Percentiles rank a stretch among this genome's conserved stretches.
phyloP scores from a whole-genome alignment of 164 flowering plant genomes.

The Hamamelis virginiana region DNA sequence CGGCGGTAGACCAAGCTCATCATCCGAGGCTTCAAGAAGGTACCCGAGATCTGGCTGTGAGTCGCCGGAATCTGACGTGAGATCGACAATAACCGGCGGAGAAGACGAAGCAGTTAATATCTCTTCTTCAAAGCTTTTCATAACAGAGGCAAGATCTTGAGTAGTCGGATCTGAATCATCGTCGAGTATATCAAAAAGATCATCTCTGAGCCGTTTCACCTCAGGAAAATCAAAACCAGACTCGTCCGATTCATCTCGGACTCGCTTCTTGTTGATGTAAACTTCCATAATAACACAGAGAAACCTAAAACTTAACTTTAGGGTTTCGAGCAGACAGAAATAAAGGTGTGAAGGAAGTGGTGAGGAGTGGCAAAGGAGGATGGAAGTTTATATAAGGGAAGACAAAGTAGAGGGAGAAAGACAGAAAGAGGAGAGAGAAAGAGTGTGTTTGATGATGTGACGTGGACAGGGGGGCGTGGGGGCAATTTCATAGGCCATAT shows the following conservation, averaged over 20 bases:
- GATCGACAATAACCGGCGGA: slow-evolving; percentile 2
- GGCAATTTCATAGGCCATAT: slow-evolving; percentile 35
- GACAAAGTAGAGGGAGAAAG: not conserved
- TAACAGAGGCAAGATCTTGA: slow-evolving; percentile 58
- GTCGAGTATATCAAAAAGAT: slow-evolving; percentile 46
- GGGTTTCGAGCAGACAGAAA: not conserved
- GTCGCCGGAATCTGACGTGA: slow-evolving; percentile 31
- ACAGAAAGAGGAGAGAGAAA: not conserved
- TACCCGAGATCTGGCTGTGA: slow-evolving; percentile 54
- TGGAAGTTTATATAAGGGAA: slow-evolving; percentile 12
- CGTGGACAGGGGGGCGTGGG: slow-evolving; percentile 41
- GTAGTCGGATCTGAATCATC: slow-evolving; percentile 35
- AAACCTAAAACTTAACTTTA: not conserved
- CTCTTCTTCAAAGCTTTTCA: slow-evolving; percentile 63
- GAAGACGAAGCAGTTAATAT: slow-evolving; percentile 20
- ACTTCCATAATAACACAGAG: slow-evolving; percentile 16
- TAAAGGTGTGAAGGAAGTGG: not conserved
- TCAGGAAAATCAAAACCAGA: slow-evolving; percentile 37
- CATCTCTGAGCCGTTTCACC: slow-evolving; percentile 51
- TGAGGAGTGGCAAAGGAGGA: slow-evolving; percentile 11
- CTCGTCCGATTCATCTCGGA: slow-evolving; percentile 35
- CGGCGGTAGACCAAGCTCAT: slow-evolving; percentile 85
- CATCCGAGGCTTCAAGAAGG: slow-evolving; percentile 76
- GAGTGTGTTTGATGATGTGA: slow-evolving; percentile 15
- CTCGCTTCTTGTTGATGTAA: slow-evolving; percentile 28